Base-by-base conservation (phyloP, 2,329 filamentous ascomycete species). In the Paecilomyces niveus region DNA sequence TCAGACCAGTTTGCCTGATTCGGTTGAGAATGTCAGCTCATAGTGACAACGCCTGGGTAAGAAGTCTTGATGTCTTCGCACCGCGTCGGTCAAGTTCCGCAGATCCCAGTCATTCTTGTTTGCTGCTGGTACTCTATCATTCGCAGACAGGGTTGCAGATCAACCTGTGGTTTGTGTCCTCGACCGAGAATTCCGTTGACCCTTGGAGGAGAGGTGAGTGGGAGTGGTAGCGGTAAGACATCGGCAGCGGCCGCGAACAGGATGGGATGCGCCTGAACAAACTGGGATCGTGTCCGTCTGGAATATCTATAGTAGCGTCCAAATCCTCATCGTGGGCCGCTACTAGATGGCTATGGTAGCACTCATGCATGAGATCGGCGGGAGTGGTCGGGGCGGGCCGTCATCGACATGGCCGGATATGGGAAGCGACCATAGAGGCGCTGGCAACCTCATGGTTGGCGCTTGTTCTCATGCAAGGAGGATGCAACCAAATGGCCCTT, bases 351-450 rank as follows among this genome's bases (percentile, higher is more conserved):
- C 24, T 45, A 51, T 31, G 31, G 18, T 50, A 52, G 11, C 54
- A 22, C 57, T 67, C 62, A 62, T 67, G 66, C 67, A 67, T 66
- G 63, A 66, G 66, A 68, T 68, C 67, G 63, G 63, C 65, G 66
- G 66, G 65, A 67, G 65, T 65, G 39, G 39, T 56, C 66, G 67
- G 67, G 57, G 65, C 66, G 66, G 65, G 56, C 66, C 65, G 67
- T 67, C 64, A 59, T 67, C 61, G 64, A 65, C 63, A 63, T 66
- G 60, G 58, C 58, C 64, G 61, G 62, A 61, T 63, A 62, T 63
- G 60, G 63, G 59, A 64, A 65, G 61, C 57, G 61, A 61, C 50
- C 54, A 51, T 50, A 56, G 18, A 51, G 54, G 35, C 39, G 54
- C 22, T 50, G 33, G 21, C 50, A 50, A 26, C 39, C 29, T 22